A percentile compares a stretch with the other conserved stretches of the same genome.
Conservation (phyloP, 345 rosid genomes). For the Eucalyptus victrix region DNA sequence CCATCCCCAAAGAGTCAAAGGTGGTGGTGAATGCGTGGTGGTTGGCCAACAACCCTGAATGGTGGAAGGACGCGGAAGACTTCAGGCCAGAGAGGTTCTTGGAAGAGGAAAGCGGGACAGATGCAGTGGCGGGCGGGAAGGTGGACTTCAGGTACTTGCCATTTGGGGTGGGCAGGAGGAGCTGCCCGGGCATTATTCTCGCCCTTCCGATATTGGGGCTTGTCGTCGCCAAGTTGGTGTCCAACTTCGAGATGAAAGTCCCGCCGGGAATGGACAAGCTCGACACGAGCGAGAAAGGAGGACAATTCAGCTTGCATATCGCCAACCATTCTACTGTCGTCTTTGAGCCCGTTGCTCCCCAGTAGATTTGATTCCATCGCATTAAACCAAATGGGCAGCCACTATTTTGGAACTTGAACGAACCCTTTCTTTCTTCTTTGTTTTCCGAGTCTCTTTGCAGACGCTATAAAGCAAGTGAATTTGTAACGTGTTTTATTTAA, state of each 20-base stretch:
- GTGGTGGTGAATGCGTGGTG: constrained; percentile 64
- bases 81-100: constrained; percentile 53
- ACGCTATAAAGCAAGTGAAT: not conserved
- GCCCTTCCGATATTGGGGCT: constrained; percentile 54
- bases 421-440: not conserved
- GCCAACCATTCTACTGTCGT: constrained; percentile 48
- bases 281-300: constrained; percentile 49
- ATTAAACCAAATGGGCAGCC: not conserved
- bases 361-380: not conserved
- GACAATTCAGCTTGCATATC: constrained; percentile 59
- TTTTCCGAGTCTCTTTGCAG: not conserved
- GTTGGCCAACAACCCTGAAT: constrained; percentile 47
- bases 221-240: constrained; percentile 32
- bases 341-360: constrained; percentile 11
- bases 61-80: constrained; percentile 39
- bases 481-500: not conserved
- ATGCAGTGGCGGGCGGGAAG: constrained; percentile 36
- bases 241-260: constrained; percentile 27
- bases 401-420: not conserved
- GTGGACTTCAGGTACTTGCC: constrained; percentile 52
- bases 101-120: constrained; percentile 25
- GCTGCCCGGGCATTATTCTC: constrained; percentile 52
- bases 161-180: constrained; percentile 46
- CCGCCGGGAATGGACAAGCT: constrained; percentile 22
- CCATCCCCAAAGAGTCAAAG: constrained; percentile 45